A percentile compares a stretch with the other conserved stretches of the same genome.
phyloP scores from a whole-genome alignment of 176 grass and related monocot genomes.

The Puya raimondii region DNA sequence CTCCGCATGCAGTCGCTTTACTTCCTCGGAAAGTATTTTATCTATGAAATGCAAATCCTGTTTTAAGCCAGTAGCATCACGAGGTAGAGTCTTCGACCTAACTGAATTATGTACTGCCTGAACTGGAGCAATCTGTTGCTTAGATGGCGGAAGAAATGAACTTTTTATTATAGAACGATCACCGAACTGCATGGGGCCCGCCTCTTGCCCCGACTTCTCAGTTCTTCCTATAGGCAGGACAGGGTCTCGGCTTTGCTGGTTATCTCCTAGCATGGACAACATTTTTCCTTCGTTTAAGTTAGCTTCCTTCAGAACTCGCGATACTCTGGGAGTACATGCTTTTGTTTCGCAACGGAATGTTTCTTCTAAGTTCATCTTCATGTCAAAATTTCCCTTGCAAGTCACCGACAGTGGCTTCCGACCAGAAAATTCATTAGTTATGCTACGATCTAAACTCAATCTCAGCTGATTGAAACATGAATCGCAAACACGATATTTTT shows the following conservation, averaged over 20 bases:
- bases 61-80: slow-evolving; percentile 28
- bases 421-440: slow-evolving; percentile 13
- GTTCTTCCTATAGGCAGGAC: slow-evolving; percentile 14
- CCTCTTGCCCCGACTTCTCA: slow-evolving; percentile 71
- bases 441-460: slow-evolving; percentile 25
- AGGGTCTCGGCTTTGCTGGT: slow-evolving; percentile 25
- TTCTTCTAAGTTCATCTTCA: slow-evolving; percentile 40
- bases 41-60: slow-evolving; percentile 40
- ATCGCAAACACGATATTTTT: slow-evolving; percentile 67
- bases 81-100: slow-evolving; percentile 9
- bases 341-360: slow-evolving; percentile 36
- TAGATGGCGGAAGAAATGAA: slow-evolving; percentile 18
- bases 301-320: slow-evolving; percentile 51
- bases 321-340: slow-evolving; percentile 49
- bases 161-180: slow-evolving; percentile 30
- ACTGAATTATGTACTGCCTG: slow-evolving; percentile 9
- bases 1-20: slow-evolving; percentile 56
- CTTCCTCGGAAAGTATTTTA: slow-evolving; percentile 52
- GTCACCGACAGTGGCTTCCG: slow-evolving; percentile 14
- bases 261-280: slow-evolving; percentile 19
- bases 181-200: slow-evolving; percentile 52
- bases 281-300: slow-evolving; percentile 38
- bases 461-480: slow-evolving; percentile 59
- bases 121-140: slow-evolving; percentile 22
- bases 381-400: slow-evolving; percentile 20